phyloP scores from a whole-genome alignment of 306 rosid species.

The Vicia villosa region DNA sequence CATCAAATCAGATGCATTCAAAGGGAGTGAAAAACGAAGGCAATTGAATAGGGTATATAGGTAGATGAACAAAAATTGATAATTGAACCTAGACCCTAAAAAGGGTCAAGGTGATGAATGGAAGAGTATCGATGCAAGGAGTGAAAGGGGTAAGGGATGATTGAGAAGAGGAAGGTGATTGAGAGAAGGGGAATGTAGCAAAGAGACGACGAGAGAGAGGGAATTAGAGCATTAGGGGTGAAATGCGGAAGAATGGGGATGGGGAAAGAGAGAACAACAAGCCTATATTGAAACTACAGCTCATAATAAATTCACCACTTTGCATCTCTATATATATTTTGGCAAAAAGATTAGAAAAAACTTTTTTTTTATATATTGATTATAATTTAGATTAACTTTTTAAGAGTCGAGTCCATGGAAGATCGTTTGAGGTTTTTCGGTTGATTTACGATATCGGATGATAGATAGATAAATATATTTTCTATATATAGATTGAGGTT shows the following conservation, averaged over 20 bases:
- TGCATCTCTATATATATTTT: not conserved
- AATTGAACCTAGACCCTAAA: conserved; percentile 61
- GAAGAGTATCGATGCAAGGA: conserved; percentile 33
- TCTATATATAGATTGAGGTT: not conserved
- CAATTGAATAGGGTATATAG: conserved; percentile 33
- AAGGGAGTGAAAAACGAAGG: conserved; percentile 45
- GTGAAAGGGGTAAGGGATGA: not conserved
- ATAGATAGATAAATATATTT: not conserved
- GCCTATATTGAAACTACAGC: conserved; percentile 56
- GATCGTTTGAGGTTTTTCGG: not conserved
- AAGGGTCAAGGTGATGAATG: conserved; percentile 53
- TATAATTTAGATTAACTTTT: too few relatives aligned
- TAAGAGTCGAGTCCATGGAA: not conserved
- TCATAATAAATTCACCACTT: conserved; percentile 33
- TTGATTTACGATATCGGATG: not conserved
- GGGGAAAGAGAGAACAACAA: conserved; percentile 41
- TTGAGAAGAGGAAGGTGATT: conserved; percentile 31
- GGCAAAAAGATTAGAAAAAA: too few relatives aligned
- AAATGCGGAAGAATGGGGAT: conserved; percentile 28
- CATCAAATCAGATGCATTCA: conserved; percentile 44
- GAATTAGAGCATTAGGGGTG: conserved; percentile 61
- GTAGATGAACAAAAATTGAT: not conserved
- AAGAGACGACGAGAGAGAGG: not conserved
- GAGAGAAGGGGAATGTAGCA: conserved; percentile 22
- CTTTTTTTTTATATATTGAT: too few relatives aligned